phyloP scores from a whole-genome alignment of 345 rosid genomes.

The Bruguiera parviflora region DNA sequence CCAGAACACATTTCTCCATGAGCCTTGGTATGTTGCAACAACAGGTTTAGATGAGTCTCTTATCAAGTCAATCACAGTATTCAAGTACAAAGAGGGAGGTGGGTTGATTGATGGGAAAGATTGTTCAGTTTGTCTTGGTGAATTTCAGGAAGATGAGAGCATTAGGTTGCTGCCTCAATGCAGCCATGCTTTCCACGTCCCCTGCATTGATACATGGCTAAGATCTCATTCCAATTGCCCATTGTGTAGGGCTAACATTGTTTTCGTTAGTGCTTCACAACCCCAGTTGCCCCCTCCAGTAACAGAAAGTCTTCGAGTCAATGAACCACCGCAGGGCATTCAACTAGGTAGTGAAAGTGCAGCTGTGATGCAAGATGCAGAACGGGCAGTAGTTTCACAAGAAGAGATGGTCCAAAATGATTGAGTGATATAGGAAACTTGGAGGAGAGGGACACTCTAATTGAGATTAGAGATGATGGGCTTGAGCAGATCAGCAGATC shows the following conservation, averaged over 20 bases:
- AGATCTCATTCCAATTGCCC: slow-evolving; percentile 85
- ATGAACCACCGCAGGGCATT: slow-evolving; percentile 12
- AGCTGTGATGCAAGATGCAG: neutral
- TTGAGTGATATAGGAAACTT: slow-evolving; percentile 33
- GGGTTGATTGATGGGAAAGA: slow-evolving; percentile 56
- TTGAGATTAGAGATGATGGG: slow-evolving; percentile 38
- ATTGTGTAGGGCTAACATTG: slow-evolving; percentile 65
- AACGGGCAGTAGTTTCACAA: slow-evolving; percentile 12
- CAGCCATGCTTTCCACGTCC: slow-evolving; percentile 71
- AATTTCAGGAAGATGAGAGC: slow-evolving; percentile 68
- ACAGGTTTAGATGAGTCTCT: slow-evolving; percentile 70
- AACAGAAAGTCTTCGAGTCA: slow-evolving; percentile 29
- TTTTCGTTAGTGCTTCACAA: slow-evolving; percentile 32
- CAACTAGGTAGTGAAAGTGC: slow-evolving; percentile 12
- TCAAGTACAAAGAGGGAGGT: slow-evolving; percentile 54
- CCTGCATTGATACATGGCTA: slow-evolving; percentile 89
- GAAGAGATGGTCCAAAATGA: slow-evolving; percentile 15
- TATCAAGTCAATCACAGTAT: slow-evolving; percentile 59
- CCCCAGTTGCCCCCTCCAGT: slow-evolving; percentile 25
- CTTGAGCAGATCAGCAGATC: slow-evolving; percentile 36
- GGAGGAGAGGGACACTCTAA: slow-evolving; percentile 32
- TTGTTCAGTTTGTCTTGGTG: slow-evolving; percentile 87
- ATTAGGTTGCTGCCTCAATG: slow-evolving; percentile 83
- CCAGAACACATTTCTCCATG: slow-evolving; percentile 43
- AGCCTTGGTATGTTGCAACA: slow-evolving; percentile 46